phyloP scores from a whole-genome alignment of 495 filamentous ascomycete species.

The Xanthoparmelia taractica region DNA sequence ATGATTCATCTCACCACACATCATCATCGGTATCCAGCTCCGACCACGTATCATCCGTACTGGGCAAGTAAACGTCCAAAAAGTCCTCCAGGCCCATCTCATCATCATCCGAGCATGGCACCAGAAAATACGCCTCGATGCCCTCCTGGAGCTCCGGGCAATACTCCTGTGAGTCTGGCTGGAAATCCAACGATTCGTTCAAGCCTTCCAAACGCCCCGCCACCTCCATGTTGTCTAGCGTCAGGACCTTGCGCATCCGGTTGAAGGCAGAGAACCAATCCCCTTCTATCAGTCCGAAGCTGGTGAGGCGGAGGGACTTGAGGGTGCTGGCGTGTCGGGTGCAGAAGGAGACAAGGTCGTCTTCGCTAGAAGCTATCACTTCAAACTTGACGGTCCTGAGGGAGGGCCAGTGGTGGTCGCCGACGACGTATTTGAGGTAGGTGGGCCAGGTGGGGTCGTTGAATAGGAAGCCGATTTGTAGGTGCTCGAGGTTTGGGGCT shows the following conservation, averaged over 20 bases:
- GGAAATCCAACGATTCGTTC: neutral
- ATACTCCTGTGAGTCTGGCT: neutral
- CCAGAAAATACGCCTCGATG: neutral
- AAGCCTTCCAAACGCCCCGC: neutral
- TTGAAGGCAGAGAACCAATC: neutral
- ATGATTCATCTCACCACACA: neutral
- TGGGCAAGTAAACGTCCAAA: neutral
- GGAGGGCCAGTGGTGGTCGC: neutral
- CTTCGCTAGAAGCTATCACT: constrained; percentile 2
- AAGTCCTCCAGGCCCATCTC: neutral
- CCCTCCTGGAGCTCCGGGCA: neutral
- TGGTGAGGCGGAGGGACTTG: neutral
- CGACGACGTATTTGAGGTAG: neutral
- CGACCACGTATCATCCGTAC: neutral
- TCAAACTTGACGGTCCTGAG: neutral
- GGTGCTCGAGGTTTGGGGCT: neutral
- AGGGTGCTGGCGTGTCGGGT: constrained; percentile 2
- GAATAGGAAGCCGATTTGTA: neutral
- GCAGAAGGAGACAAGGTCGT: constrained; percentile 6
- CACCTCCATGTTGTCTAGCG: neutral
- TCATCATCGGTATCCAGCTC: neutral
- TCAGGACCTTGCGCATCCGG: constrained; percentile 2
- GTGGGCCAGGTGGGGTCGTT: neutral
- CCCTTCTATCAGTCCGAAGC: neutral
- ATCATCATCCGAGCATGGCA: constrained; percentile 16